Evolutionary conservation across 345 rosid species (phyloP).

Genomic region (Stellera chamaejasme): DNA sequence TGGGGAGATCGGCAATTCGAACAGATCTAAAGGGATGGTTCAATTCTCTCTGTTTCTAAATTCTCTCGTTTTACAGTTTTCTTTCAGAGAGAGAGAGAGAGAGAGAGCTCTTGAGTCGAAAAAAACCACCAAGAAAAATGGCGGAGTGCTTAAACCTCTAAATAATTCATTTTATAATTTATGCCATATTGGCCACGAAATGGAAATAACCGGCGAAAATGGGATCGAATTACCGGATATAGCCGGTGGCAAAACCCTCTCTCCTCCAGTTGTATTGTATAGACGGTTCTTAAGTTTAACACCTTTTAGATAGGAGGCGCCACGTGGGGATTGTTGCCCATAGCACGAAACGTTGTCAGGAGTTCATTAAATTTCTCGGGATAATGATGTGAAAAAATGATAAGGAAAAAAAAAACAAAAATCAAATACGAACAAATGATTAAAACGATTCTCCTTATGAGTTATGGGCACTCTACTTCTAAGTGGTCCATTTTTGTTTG

Average conservation of each 20-base stretch:
- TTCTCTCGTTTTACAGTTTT: neutral
- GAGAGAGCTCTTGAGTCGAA: constrained; percentile 27
- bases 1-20: neutral
- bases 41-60: too few relatives aligned
- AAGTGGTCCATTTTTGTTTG: too few relatives aligned
- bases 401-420: too few relatives aligned
- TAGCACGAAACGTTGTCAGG: constrained; percentile 20
- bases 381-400: neutral
- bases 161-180: constrained; percentile 8
- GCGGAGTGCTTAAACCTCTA: constrained; percentile 48
- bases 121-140: constrained; percentile 19
- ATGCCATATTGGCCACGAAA: constrained; percentile 27
- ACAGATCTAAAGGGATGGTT: too few relatives aligned
- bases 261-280: constrained; percentile 9
- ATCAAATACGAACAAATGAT: too few relatives aligned
- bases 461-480: too few relatives aligned
- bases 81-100: constrained; percentile 14
- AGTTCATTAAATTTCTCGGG: neutral
- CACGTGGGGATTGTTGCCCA: constrained; percentile 34
- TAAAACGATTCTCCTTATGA: too few relatives aligned
- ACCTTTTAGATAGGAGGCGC: constrained; percentile 18
- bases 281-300: constrained; percentile 31
- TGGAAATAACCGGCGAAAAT: constrained; percentile 24
- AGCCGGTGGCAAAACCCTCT: constrained; percentile 25
- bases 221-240: constrained; percentile 22